Percentiles rank a stretch among this genome's conserved stretches.
phyloP scores from a whole-genome alignment of 306 rosid species.

The Oxytropis ochrocephala region DNA sequence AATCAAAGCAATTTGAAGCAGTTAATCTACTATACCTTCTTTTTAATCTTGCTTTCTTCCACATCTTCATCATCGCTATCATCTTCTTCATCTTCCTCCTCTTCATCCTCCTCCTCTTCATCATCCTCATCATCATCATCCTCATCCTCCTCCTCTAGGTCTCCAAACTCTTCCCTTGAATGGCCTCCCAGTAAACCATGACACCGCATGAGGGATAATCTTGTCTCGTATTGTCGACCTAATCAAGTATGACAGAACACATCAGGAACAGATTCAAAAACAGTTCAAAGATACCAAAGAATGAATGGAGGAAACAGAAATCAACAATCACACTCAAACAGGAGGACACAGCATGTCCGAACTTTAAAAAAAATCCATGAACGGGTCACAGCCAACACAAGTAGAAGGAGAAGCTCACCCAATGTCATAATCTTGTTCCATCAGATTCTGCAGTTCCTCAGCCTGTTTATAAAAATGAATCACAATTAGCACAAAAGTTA shows the following conservation, averaged over 20 bases:
- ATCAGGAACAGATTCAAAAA: not conserved
- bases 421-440: constrained; percentile 38
- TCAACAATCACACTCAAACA: too few relatives aligned
- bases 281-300: not conserved
- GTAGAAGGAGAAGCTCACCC: constrained; percentile 45
- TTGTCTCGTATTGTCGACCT: constrained; percentile 86
- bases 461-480: too few relatives aligned
- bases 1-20: not conserved
- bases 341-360: too few relatives aligned
- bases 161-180: constrained; percentile 73
- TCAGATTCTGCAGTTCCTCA: too few relatives aligned
- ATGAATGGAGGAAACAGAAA: not conserved
- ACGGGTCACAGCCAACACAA: not conserved
- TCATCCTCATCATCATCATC: constrained; percentile 50
- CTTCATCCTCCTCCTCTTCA: constrained; percentile 50
- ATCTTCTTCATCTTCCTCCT: constrained; percentile 36
- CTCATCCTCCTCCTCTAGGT: constrained; percentile 65
- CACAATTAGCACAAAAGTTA: too few relatives aligned
- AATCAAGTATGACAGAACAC: not conserved
- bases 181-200: constrained; percentile 98
- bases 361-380: not conserved
- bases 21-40: constrained; percentile 42
- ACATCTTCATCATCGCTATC: constrained; percentile 47
- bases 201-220: constrained; percentile 91
- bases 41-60: constrained; percentile 54